Evolutionary conservation across 2,329 filamentous ascomycete genomes (phyloP).

Genomic region (Colletotrichum endophyticum): DNA sequence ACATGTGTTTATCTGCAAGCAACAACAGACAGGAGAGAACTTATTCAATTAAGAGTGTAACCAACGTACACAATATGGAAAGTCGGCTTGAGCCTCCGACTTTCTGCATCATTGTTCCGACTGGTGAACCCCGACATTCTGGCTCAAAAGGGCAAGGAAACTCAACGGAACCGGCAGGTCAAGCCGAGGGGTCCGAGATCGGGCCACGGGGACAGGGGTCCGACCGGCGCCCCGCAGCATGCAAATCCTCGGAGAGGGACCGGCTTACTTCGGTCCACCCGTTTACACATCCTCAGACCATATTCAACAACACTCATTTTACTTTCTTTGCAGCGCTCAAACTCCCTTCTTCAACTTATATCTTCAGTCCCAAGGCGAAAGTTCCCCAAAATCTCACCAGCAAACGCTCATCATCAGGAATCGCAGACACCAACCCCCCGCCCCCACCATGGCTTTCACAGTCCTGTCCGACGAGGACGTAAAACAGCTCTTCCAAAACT

Average conservation of each 20-base stretch:
- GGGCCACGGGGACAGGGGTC: constrained; percentile 9
- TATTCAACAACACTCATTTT: neutral
- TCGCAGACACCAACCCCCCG: neutral
- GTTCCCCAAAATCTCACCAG: neutral
- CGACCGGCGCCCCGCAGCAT: constrained; percentile 4
- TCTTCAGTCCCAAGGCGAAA: accelerated
- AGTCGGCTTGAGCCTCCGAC: neutral
- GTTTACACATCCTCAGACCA: neutral
- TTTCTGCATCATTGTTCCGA: neutral
- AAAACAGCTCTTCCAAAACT: constrained; percentile 55
- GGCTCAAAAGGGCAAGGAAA: neutral
- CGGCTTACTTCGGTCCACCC: neutral
- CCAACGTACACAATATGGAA: neutral
- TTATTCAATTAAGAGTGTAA: neutral
- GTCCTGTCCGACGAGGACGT: constrained; percentile 66
- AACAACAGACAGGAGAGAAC: neutral
- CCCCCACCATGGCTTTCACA: constrained; percentile 57
- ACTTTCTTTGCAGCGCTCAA: neutral
- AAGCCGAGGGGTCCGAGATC: constrained; percentile 14
- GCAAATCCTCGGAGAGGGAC: neutral
- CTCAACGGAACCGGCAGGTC: neutral
- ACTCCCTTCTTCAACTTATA: neutral
- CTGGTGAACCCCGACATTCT: neutral
- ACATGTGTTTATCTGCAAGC: neutral
- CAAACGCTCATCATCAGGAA: neutral